Conservation (phyloP, 352 stramenopile genomes). For the Phytophthora fragariaefolia region DNA sequence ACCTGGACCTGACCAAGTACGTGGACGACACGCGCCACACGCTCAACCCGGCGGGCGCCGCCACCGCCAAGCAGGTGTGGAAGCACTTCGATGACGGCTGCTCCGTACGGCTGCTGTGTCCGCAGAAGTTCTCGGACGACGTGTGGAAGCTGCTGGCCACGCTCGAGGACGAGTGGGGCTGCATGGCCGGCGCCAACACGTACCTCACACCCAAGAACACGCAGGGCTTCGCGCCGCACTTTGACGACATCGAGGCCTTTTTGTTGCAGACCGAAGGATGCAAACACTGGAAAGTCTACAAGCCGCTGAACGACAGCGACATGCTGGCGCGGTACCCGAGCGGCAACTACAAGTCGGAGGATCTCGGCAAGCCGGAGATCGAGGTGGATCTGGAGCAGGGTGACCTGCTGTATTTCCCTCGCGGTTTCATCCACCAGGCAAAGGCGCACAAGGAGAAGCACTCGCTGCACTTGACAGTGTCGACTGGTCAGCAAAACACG, state of each 20-base stretch:
- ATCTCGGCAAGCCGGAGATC: slow-evolving; percentile 79
- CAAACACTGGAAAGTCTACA: slow-evolving; percentile 95
- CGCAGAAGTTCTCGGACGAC: slow-evolving; percentile 91
- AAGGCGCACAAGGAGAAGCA: slow-evolving; percentile 57
- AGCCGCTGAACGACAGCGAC: slow-evolving; percentile 54
- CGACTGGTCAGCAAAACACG: slow-evolving; percentile 86
- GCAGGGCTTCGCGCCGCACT: slow-evolving; percentile 97
- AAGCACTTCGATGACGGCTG: slow-evolving; percentile 87
- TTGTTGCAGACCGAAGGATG: slow-evolving; percentile 93
- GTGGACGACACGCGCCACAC: slow-evolving; percentile 78
- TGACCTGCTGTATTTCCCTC: slow-evolving; percentile 92
- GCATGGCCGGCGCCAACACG: slow-evolving; percentile 94
- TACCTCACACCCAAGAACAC: slow-evolving; percentile 94
- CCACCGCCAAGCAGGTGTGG: slow-evolving; percentile 75
- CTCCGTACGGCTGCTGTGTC: slow-evolving; percentile 92
- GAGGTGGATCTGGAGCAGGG: slow-evolving; percentile 86
- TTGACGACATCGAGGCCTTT: slow-evolving; percentile 97
- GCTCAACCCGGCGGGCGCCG: slow-evolving; percentile 63
- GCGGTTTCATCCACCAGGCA: slow-evolving; percentile 91
- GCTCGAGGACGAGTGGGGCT: slow-evolving; percentile 94
- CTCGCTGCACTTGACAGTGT: slow-evolving; percentile 92
- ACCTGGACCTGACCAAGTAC: slow-evolving; percentile 92
- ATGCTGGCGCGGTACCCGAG: slow-evolving; percentile 75
- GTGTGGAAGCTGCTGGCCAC: slow-evolving; percentile 92
- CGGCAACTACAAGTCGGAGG: slow-evolving; percentile 77